Evolutionary conservation across 108 stramenopile genomes (phyloP), one percentile per base, ranked within the genome.

Genomic region (Cyclotella baltica): DNA sequence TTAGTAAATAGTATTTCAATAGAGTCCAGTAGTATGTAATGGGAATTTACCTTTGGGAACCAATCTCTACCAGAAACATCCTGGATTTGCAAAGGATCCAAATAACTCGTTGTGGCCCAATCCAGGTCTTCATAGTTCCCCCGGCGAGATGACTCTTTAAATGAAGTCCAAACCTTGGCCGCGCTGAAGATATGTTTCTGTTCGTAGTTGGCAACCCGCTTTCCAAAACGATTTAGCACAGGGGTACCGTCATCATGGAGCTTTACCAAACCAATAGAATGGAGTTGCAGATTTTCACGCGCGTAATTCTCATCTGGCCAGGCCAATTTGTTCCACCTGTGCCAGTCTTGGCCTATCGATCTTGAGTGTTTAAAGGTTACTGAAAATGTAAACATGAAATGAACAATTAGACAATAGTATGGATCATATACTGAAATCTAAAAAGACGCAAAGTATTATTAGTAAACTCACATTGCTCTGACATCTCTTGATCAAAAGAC

Each of bases 251-350:
- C 85, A 6, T 40, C 52, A 46, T 88, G 68, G 2, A 90, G 76
- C 50, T 63, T 62, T 37, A 69, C 3, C 1, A 88, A 74, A 0
- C 90, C 90, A 36, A 90, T 85, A 9, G 78, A 76, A 40, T 87
- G 87, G 29, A 90, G 79, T 62, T 90, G 86, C 69, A 90, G 71
- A 27, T 86, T 59, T 57, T 91, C 90, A 18, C 90, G 38, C 0
- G 85, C 86, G 65, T 79, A 91, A 52, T 88, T 91, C 59, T 85
- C 87, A 71, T 86, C 85, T 46, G 85, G 85, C 47, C 47, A 70
- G 52, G 70, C 56, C 11, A 72, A 3, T 48, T 48, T 50, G 36
- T 31, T 10, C 25, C 22, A 47, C 31, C 28, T 61, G 5, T 69
- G 70, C 67, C 67, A 67, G 25, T 67, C 67, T 34, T 48, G 4